Conservation (phyloP, 169 alveolate species). For the Miamiensis avidus region DNA sequence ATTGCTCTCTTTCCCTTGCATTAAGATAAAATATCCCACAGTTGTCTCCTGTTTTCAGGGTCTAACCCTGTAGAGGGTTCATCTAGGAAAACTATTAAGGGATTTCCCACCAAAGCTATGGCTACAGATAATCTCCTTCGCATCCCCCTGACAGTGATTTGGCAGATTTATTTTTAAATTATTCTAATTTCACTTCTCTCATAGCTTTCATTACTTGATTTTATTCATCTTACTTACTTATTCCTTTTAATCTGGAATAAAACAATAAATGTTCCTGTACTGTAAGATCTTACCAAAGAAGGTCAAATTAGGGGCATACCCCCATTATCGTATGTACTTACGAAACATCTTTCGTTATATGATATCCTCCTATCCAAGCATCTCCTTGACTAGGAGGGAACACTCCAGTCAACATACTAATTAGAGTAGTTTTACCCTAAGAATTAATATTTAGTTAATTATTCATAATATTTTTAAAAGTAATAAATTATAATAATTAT, state of each 20-base stretch:
- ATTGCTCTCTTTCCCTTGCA: constrained; percentile 83
- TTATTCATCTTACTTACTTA: constrained; percentile 54
- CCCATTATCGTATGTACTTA: constrained; percentile 82
- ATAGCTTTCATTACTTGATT: constrained; percentile 67
- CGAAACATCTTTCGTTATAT: constrained; percentile 64
- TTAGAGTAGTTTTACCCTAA: constrained; percentile 88
- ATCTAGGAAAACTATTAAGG: constrained; percentile 87
- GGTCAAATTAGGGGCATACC: constrained; percentile 90
- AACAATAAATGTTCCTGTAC: constrained; percentile 87
- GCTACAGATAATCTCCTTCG: constrained; percentile 87
- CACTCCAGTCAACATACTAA: constrained; percentile 84
- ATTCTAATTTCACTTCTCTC: constrained; percentile 68
- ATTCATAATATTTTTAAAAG: too few relatives aligned
- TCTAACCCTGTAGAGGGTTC: constrained; percentile 95
- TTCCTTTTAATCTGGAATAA: constrained; percentile 86
- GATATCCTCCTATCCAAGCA: constrained; percentile 86
- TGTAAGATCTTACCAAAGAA: constrained; percentile 86
- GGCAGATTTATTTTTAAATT: constrained; percentile 64
- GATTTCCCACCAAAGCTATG: constrained; percentile 86
- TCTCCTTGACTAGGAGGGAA: constrained; percentile 79
- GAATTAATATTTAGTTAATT: too few relatives aligned
- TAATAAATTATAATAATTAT: not conserved
- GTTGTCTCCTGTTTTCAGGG: constrained; percentile 89
- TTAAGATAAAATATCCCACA: constrained; percentile 87
- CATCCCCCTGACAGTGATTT: constrained; percentile 83